These are phyloP conservation scores for Poterioochromonas sp. DNA, from an alignment of 352 stramenopile genomes.

Conservation along the genomic window DNA sequence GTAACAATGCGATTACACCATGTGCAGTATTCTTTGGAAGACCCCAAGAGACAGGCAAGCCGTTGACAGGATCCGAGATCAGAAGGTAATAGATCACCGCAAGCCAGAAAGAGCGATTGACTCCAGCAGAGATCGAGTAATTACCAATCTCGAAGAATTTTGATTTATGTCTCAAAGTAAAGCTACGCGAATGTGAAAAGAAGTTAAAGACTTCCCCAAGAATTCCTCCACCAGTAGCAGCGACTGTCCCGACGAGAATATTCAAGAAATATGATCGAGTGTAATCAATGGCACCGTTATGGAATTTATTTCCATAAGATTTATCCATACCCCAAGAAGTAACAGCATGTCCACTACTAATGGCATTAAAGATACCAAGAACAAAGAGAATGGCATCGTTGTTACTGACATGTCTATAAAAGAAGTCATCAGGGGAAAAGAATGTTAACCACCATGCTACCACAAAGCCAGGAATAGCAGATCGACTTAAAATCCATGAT, in stretches of 20 bases:
- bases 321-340: constrained; percentile 39
- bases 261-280: neutral
- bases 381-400: constrained; percentile 2
- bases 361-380: constrained; percentile 15
- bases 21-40: too few species aligned
- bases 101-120: neutral
- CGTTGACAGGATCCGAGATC: too few species aligned
- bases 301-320: neutral
- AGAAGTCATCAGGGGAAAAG: constrained; percentile 35
- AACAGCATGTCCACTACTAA: constrained; percentile 34
- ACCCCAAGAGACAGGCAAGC: too few species aligned
- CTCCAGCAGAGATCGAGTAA: neutral
- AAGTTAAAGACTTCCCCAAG: neutral
- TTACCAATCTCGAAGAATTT: neutral
- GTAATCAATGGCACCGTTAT: neutral
- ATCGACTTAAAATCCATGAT: constrained; percentile 36
- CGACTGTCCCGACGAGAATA: neutral
- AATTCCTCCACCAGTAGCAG: neutral
- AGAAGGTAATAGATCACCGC: neutral
- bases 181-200: neutral
- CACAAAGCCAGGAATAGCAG: constrained; percentile 36
- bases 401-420: neutral
- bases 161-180: neutral
- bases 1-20: too few species aligned
- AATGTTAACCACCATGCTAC: constrained; percentile 41